Evolutionary conservation across 768 basidiomycete species (phyloP).

Genomic region (Kwoniella europaea): DNA sequence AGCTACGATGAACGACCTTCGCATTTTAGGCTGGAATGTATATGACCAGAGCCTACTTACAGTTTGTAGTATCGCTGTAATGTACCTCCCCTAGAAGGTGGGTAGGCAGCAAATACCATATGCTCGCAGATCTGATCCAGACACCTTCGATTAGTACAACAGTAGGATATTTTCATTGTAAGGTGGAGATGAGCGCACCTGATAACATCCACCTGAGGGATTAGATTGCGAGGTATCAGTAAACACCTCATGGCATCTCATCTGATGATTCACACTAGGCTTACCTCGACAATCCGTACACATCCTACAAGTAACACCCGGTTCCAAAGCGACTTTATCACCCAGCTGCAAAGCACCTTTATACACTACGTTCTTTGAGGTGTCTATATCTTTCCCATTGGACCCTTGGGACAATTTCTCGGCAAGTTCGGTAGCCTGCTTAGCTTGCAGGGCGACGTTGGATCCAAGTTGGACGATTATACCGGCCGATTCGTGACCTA

Average conservation of each 20-base stretch:
- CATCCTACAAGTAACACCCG: slow-evolving; percentile 79
- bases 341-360: slow-evolving; percentile 69
- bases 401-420: slow-evolving; percentile 11
- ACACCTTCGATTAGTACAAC: not conserved
- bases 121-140: slow-evolving; percentile 78
- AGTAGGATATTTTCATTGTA: not conserved
- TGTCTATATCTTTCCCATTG: slow-evolving; percentile 46
- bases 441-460: slow-evolving; percentile 43
- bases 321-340: slow-evolving; percentile 89
- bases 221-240: too few relatives aligned
- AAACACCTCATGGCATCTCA: too few relatives aligned
- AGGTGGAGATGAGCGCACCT: slow-evolving; percentile 62
- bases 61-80: slow-evolving; percentile 83
- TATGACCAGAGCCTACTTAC: slow-evolving; percentile 3
- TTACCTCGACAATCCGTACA: slow-evolving; percentile 87
- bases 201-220: slow-evolving; percentile 61
- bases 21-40: not conserved
- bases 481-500: slow-evolving; percentile 92
- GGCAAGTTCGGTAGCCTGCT: slow-evolving; percentile 24
- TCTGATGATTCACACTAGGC: slow-evolving; percentile 43
- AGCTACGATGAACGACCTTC: not conserved
- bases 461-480: slow-evolving; percentile 64
- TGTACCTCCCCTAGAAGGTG: slow-evolving; percentile 84
- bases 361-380: slow-evolving; percentile 59
- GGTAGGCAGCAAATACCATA: slow-evolving; percentile 88